Base-by-base conservation (phyloP, 257 asterid genomes). In the Apocynum venetum region DNA sequence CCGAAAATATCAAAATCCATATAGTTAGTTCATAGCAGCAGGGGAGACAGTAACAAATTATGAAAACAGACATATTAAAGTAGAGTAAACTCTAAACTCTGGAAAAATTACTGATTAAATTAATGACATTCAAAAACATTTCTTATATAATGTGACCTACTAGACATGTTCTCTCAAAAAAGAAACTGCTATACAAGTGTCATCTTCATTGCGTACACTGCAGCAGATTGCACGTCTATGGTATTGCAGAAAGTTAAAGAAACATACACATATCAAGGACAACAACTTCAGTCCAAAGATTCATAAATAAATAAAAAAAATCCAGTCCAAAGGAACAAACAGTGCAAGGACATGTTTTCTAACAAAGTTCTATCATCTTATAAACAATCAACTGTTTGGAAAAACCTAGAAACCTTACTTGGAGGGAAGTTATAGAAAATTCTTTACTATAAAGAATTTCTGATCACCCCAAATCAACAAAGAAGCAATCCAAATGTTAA, bases 1-100 rank as follows among this genome's bases (percentile, higher is more conserved):
- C 15, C 48, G 35, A 57, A 65, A 51, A 31, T 78, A 83, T 57
- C 59, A 81, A 25, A 20, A 67, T 9, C 8, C 68, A 35, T 11
- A 10, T 12, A 25, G 43, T 61, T 31, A 63, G 44, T 31, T 36
- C 44, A 63, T 35, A 7, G 44, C 19, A 31, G 44, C 13, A 43
- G 19, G 47, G 72, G 38, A 68, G 68, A 40, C 10, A 0, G 59
- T 40, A 78, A 61, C 46, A 47, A 71, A 74, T 69, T 14, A 71
- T 40, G 46, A 20, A 55, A 36, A 61, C n/a, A 6, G 11, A 73
- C 3, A 38, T 6, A 4, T 9, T 14, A n/a, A 11, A 72, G 49
- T 25, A 25, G 25, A 52, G 4, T 12, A 71, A 7, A 72, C 49
- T 53, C 60, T 36, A 25, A 31, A 48, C 17, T 57, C 2, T 12